phyloP scores from a whole-genome alignment of 176 grass and related monocot species.

The Avena eriantha region DNA sequence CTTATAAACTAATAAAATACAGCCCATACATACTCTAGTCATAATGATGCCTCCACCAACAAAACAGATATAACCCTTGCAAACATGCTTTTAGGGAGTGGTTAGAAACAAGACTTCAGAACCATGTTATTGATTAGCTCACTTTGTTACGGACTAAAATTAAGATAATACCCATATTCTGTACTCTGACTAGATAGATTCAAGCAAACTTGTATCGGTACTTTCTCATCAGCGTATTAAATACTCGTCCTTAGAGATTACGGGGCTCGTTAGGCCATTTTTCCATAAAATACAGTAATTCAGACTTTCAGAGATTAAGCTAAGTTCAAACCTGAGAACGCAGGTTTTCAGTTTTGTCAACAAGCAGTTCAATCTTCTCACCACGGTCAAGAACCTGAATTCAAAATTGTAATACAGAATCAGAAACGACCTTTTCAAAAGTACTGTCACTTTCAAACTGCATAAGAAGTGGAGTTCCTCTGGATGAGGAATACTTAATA shows the following conservation, averaged over 20 bases:
- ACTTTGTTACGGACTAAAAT: background rate
- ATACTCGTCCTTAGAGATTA: background rate
- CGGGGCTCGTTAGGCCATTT: background rate
- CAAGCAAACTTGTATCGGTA: background rate
- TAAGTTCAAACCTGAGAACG: conserved; percentile 70
- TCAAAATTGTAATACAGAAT: conserved; percentile 21
- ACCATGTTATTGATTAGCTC: background rate
- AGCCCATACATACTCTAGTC: background rate
- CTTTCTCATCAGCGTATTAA: background rate
- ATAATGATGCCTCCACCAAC: conserved; percentile 12
- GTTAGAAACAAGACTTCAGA: background rate
- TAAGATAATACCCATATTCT: background rate
- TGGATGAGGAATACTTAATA: conserved; percentile 15
- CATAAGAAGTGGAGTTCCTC: conserved; percentile 13
- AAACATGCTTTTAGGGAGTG: background rate
- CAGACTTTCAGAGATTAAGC: background rate
- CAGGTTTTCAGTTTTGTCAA: conserved; percentile 94
- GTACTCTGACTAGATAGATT: background rate
- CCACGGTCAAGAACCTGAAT: conserved; percentile 90
- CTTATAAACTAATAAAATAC: background rate
- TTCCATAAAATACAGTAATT: background rate
- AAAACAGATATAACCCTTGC: background rate
- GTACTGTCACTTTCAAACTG: conserved; percentile 2
- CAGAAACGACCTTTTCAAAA: background rate
- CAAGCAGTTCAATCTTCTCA: conserved; percentile 90